phyloP scores from a whole-genome alignment of 2,329 filamentous ascomycete genomes.

The Alternaria postmessia region DNA sequence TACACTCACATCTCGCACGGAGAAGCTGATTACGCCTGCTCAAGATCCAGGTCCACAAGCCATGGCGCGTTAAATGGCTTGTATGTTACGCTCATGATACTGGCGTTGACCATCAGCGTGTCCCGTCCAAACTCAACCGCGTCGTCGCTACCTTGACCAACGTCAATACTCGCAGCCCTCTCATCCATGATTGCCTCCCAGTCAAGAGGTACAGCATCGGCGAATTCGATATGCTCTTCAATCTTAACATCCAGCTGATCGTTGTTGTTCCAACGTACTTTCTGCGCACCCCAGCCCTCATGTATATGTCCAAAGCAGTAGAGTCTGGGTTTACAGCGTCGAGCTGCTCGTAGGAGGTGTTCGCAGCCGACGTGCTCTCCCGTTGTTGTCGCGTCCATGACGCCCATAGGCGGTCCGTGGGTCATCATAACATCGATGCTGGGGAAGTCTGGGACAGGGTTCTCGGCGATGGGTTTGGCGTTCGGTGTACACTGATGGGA shows the following conservation, averaged over 20 bases:
- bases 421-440: conserved; percentile 66
- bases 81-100: conserved; percentile 62
- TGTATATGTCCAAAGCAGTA: conserved; percentile 72
- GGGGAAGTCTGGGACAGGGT: conserved; percentile 56
- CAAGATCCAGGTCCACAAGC: conserved; percentile 63
- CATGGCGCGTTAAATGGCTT: conserved; percentile 62
- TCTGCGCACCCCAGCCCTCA: conserved; percentile 55
- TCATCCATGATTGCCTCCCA: conserved; percentile 27
- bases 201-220: conserved; percentile 28
- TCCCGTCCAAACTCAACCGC: conserved; percentile 57
- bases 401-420: conserved; percentile 64
- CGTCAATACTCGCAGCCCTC: conserved; percentile 42
- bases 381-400: conserved; percentile 57
- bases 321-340: conserved; percentile 61
- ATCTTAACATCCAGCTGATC: conserved; percentile 27
- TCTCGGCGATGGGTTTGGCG: conserved; percentile 40
- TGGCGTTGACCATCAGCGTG: conserved; percentile 67
- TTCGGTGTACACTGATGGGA: conserved; percentile 35
- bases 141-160: conserved; percentile 34
- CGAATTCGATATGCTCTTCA: conserved; percentile 29
- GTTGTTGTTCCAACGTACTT: conserved; percentile 49
- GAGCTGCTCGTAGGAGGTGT: conserved; percentile 61
- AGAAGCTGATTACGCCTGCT: conserved; percentile 17
- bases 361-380: conserved; percentile 61
- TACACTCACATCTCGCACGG: background rate